A percentile compares a stretch with the other conserved stretches of the same genome.
phyloP scores from a whole-genome alignment of 2,329 filamentous ascomycete species.

The Pseudogymnoascus verrucosus region DNA sequence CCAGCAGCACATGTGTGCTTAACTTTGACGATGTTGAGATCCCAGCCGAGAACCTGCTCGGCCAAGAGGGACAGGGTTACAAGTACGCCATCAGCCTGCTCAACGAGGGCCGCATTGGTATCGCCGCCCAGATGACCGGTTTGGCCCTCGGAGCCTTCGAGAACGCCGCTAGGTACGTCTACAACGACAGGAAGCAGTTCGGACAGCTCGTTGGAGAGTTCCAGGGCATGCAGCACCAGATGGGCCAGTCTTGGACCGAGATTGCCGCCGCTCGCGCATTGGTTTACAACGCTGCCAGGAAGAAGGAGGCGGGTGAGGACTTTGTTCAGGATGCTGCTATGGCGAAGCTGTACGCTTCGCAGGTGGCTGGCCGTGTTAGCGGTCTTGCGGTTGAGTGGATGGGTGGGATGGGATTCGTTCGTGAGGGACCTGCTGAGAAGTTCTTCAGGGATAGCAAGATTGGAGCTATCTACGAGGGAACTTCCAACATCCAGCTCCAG shows the following conservation, averaged over 20 bases:
- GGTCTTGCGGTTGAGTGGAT: conserved; percentile 95
- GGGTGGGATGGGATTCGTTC: conserved; percentile 98
- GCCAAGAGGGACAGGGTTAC: conserved; percentile 85
- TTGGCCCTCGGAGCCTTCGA: conserved; percentile 90
- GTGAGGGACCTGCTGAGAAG: conserved; percentile 95
- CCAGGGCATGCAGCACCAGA: conserved; percentile 98
- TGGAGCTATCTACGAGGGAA: conserved; percentile 93
- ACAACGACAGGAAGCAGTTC: conserved; percentile 98
- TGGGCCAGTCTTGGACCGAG: conserved; percentile 91
- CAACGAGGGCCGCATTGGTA: conserved; percentile 96
- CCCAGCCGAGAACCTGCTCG: conserved; percentile 79
- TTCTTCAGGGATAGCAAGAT: conserved; percentile 98
- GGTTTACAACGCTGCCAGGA: conserved; percentile 91
- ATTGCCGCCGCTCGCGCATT: conserved; percentile 85
- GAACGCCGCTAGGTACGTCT: conserved; percentile 89
- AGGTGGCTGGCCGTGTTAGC: conserved; percentile 82
- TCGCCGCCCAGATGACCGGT: conserved; percentile 97
- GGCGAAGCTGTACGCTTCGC: conserved; percentile 92
- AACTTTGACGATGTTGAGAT: conserved; percentile 96
- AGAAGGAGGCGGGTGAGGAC: conserved; percentile 95
- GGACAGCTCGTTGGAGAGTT: conserved; percentile 90
- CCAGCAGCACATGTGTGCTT: conserved; percentile 92
- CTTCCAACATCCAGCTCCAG: conserved; percentile 65
- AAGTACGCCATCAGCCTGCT: conserved; percentile 93
- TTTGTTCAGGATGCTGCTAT: conserved; percentile 96